phyloP scores from a whole-genome alignment of 768 basidiomycete genomes.

The Cystofilobasidium ferigula region DNA sequence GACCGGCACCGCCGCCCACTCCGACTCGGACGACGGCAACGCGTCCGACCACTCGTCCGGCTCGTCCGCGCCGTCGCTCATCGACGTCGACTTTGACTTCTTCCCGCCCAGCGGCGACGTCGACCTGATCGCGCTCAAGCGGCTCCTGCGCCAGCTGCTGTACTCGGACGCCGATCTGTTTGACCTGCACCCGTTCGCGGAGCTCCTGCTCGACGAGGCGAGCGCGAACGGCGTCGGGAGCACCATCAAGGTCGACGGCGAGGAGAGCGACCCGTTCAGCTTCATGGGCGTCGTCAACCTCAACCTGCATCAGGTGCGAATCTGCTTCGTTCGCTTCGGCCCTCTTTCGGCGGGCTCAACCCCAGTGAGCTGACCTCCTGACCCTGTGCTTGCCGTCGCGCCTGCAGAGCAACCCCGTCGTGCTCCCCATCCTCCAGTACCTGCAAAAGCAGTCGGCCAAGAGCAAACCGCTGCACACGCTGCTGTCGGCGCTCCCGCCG shows the following conservation, averaged over 20 bases:
- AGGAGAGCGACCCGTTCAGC: slow-evolving; percentile 81
- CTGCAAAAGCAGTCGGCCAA: slow-evolving; percentile 51
- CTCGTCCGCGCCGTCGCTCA: slow-evolving; percentile 38
- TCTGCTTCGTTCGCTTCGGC: slow-evolving; percentile 30
- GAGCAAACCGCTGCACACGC: slow-evolving; percentile 45
- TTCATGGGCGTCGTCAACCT: slow-evolving; percentile 75
- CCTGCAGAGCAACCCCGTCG: slow-evolving; percentile 56
- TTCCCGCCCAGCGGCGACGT: slow-evolving; percentile 80
- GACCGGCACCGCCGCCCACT: not conserved
- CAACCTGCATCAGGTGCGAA: slow-evolving; percentile 53
- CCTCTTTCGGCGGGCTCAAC: not conserved
- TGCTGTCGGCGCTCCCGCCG: slow-evolving; percentile 33
- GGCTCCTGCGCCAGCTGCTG: slow-evolving; percentile 46
- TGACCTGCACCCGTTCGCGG: slow-evolving; percentile 60
- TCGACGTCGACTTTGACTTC: slow-evolving; percentile 89
- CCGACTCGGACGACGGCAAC: slow-evolving; percentile 3
- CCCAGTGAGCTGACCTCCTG: not conserved
- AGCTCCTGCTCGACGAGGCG: slow-evolving; percentile 52
- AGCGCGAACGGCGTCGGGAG: slow-evolving; percentile 64
- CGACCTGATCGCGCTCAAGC: slow-evolving; percentile 57
- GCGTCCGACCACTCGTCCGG: slow-evolving; percentile 2
- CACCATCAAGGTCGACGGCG: slow-evolving; percentile 83
- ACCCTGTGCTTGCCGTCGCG: not conserved
- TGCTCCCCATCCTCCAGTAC: slow-evolving; percentile 62
- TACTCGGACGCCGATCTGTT: slow-evolving; percentile 70